Base-by-base conservation (phyloP, 495 filamentous ascomycete species). In the Ramalina intermedia region DNA sequence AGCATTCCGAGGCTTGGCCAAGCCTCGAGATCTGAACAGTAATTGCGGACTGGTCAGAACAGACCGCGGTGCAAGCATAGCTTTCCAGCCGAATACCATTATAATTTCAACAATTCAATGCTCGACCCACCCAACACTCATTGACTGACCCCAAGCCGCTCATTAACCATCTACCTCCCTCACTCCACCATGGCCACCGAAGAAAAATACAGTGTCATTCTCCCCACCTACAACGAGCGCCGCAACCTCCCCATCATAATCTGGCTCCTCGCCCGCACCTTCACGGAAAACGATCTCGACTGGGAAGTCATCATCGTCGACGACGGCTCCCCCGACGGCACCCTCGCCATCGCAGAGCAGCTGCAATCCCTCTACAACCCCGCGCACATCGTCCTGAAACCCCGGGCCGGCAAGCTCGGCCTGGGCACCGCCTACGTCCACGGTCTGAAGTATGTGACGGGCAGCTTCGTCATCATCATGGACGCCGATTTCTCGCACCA, bases 401-500 rank as follows among this genome's bases (percentile, higher is more conserved):
- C 87, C 18, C 89, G 91, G 53, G 73, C 83, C 18, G 93, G 91
- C 52, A 96, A 98, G 70, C 84, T 98, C 37, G 93, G 93, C 16
- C 79, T 98, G 23, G 91, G 91, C 48, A 96, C 91, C 2, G 91
- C 93, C 9, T 98, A 98, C 69, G 84, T 96, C 39, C 89, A 98
- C 64, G 91, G 91, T 37, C 73, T 96, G 46, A 73, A 89, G 60
- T 94, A 80, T 61, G 81, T 72, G 35, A 85, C 79, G 20, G 91
- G 91, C 54, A 95, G 88, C 73, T 96, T 78, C 65, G 82, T 98
- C 50, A 85, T 98, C 71, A 98, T 98, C 73, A 96, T 98, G 91
- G 91, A 98, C 71, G 91, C 91, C 66, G 91, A 98, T 67, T 98
- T 98, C 78, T 85, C 79, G 61, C 93, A 98, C 72, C 91, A 98